Conservation (phyloP, 83 land plant genomes). For the Thuja plicata region DNA sequence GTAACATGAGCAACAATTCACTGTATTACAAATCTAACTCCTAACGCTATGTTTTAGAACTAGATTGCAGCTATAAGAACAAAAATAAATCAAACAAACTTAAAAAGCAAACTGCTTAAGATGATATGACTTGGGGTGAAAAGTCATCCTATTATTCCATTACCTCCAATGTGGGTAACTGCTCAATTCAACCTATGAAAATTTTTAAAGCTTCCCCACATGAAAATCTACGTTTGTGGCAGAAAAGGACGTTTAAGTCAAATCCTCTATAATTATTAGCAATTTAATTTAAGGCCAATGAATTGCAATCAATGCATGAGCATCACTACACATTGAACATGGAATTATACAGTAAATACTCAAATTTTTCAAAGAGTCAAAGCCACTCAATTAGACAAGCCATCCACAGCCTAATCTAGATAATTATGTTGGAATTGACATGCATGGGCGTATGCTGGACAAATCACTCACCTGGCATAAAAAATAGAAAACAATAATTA, state of each 20-base stretch:
- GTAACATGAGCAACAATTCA: not conserved
- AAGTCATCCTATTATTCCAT: not conserved
- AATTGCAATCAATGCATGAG: not conserved
- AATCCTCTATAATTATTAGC: not conserved
- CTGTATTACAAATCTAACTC: not conserved
- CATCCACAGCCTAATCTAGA: no score
- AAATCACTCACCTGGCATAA: no score
- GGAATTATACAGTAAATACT: not conserved
- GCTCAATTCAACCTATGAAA: not conserved
- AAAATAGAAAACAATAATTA: no score
- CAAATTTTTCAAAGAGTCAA: not conserved
- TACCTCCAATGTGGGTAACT: not conserved
- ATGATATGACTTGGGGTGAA: not conserved
- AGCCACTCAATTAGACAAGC: not conserved
- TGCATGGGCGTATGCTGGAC: no score
- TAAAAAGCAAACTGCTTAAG: not conserved
- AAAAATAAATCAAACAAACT: not conserved
- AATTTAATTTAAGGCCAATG: not conserved
- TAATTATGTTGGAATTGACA: no score
- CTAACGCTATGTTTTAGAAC: not conserved
- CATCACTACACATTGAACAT: not conserved
- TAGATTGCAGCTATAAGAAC: not conserved
- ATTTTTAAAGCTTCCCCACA: not conserved
- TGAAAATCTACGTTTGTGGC: not conserved
- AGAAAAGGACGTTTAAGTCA: not conserved